phyloP scores from a whole-genome alignment of 495 filamentous ascomycete species.

The Astrothelium subdiscretum region DNA sequence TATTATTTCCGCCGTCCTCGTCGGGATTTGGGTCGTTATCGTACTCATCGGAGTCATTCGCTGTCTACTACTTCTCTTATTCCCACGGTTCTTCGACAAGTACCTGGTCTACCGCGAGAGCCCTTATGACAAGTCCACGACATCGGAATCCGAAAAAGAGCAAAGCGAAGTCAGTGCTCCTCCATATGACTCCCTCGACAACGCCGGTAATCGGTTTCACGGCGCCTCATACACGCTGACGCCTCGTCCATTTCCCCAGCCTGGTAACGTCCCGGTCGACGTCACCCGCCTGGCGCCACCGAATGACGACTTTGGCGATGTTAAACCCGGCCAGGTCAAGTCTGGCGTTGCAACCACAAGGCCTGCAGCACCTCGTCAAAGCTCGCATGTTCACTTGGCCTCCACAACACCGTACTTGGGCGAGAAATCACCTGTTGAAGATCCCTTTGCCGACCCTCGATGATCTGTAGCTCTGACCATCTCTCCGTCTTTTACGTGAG shows the following conservation, averaged over 20 bases:
- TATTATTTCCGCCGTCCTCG: slow-evolving; percentile 58
- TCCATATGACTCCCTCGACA: slow-evolving; percentile 5
- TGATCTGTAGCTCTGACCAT: background rate
- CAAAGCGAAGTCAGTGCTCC: slow-evolving; percentile 9
- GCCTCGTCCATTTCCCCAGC: slow-evolving; percentile 22
- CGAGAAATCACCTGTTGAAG: background rate
- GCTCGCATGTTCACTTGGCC: background rate
- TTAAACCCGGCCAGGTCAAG: background rate
- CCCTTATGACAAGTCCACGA: background rate
- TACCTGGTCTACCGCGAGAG: background rate
- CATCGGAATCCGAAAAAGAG: background rate
- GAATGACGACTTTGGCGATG: background rate
- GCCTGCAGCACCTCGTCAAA: slow-evolving; percentile 1
- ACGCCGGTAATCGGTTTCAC: slow-evolving; percentile 14
- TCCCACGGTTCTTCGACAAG: background rate
- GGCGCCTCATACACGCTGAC: slow-evolving; percentile 22
- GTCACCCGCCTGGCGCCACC: background rate
- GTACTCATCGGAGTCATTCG: slow-evolving; percentile 54
- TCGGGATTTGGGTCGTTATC: slow-evolving; percentile 66
- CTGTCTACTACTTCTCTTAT: background rate
- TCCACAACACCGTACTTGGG: background rate
- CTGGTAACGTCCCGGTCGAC: background rate
- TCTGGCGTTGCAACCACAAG: background rate
- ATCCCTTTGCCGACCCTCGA: background rate
- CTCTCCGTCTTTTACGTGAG: background rate